These are phyloP conservation scores for Comarum palustre DNA, from an alignment of 306 rosid genomes.

Conservation along the genomic window DNA sequence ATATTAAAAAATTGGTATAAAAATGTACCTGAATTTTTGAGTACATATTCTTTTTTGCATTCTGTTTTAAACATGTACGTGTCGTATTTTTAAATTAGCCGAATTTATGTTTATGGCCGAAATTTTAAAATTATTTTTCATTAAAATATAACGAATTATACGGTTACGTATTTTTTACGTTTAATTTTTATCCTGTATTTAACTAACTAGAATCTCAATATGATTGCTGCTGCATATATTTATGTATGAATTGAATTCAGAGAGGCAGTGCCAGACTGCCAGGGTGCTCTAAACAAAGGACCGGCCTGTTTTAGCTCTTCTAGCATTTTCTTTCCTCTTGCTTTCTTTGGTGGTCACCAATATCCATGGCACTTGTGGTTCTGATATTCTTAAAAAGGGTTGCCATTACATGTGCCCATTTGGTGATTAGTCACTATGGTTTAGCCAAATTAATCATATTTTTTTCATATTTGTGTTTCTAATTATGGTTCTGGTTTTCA, in stretches of 20 bases:
- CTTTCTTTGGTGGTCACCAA: constrained; percentile 8
- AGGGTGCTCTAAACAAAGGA: constrained; percentile 29
- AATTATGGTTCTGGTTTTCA: background rate
- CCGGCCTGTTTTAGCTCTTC: constrained; percentile 16
- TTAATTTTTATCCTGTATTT: too few species aligned
- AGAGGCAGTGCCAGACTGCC: constrained; percentile 18
- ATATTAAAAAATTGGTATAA: too few species aligned
- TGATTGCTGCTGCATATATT: background rate
- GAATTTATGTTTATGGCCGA: too few species aligned
- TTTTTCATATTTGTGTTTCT: background rate
- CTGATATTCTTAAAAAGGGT: background rate
- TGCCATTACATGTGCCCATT: background rate
- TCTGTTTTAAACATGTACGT: too few species aligned
- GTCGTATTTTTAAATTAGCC: too few species aligned
- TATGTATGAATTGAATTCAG: constrained; percentile 5
- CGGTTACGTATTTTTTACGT: too few species aligned
- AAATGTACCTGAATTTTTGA: too few species aligned
- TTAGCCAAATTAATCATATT: background rate
- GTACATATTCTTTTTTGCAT: too few species aligned
- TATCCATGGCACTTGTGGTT: background rate
- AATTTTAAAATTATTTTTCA: too few species aligned
- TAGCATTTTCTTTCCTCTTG: constrained; percentile 2
- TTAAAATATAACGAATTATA: too few species aligned
- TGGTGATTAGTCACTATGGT: background rate
- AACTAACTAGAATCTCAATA: constrained; percentile 10